Evolutionary conservation across 768 basidiomycete genomes (phyloP).

Genomic region (Auricularia sp.): DNA sequence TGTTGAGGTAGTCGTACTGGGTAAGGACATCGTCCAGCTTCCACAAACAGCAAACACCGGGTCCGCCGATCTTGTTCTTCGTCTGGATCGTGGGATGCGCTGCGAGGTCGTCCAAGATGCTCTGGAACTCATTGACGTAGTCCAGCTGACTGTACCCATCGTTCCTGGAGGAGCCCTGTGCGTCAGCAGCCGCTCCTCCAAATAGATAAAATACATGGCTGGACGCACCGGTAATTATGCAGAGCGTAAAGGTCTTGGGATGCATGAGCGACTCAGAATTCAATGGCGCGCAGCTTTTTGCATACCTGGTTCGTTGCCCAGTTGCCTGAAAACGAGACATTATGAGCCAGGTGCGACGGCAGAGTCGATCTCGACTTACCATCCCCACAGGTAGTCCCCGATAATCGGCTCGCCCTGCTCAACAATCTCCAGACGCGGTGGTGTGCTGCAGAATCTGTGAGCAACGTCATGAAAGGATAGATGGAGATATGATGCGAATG

Average conservation of each 20-base stretch:
- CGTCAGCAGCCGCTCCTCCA: conserved; percentile 14
- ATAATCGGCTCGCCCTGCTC: conserved; percentile 13
- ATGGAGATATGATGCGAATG: no score
- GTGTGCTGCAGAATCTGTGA: neutral
- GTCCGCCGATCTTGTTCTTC: conserved; percentile 47
- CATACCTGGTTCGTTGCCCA: conserved; percentile 1
- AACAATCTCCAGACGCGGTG: conserved; percentile 17
- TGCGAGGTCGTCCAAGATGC: conserved; percentile 20
- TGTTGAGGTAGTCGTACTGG: conserved; percentile 17
- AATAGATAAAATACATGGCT: conserved; percentile 9
- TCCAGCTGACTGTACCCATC: conserved; percentile 17
- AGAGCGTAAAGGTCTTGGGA: neutral
- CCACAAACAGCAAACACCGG: conserved; percentile 40
- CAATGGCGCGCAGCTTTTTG: no score
- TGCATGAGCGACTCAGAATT: no score
- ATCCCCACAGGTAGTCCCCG: conserved; percentile 9
- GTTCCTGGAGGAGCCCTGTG: neutral
- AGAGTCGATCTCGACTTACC: neutral
- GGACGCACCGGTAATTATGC: neutral
- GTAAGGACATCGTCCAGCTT: conserved; percentile 20
- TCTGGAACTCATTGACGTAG: conserved; percentile 21
- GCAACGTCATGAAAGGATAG: no score
- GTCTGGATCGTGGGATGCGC: conserved; percentile 28
- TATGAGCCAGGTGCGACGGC: neutral
- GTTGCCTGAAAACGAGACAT: neutral